A percentile compares a stretch with the other conserved stretches of the same genome.
Conservation (phyloP, 2,329 filamentous ascomycete genomes). For the Microsporum ferrugineum region DNA sequence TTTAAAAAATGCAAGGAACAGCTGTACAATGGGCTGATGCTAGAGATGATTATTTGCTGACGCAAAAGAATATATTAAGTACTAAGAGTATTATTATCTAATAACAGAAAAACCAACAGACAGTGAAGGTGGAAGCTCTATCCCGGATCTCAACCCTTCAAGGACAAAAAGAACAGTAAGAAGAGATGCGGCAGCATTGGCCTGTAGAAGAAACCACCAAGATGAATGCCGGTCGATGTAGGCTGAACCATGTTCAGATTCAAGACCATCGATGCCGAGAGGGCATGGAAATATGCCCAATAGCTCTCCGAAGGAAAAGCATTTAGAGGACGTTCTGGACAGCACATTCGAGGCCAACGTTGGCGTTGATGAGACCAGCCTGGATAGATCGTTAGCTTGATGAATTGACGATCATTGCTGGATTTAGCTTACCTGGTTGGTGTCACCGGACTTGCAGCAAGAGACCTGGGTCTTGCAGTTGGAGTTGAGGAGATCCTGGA, state of each 20-base stretch:
- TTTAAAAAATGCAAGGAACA: not conserved
- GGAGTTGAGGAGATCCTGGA: conserved; percentile 13
- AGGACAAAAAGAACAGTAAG: not conserved
- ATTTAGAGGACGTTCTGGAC: conserved; percentile 31
- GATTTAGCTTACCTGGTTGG: conserved; percentile 8
- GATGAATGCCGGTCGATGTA: not conserved
- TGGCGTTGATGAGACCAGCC: conserved; percentile 27
- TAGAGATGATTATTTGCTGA: not conserved
- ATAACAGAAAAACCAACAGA: conserved; percentile 1
- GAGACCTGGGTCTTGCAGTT: conserved; percentile 13
- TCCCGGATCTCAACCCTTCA: conserved; percentile 3
- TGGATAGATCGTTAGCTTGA: conserved; percentile 8
- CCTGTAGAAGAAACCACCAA: not conserved
- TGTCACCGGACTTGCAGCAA: conserved; percentile 13
- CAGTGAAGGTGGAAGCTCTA: conserved; percentile 4
- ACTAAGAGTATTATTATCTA: conserved; percentile 6
- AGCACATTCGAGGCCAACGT: conserved; percentile 29
- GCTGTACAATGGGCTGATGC: not conserved
- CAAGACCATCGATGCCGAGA: not conserved
- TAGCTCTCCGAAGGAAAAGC: not conserved
- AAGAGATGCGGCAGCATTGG: not conserved
- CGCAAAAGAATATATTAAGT: conserved; percentile 4
- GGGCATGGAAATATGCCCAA: not conserved
- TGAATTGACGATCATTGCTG: not conserved
- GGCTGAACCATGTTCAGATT: not conserved